Conservation (phyloP, 2,329 filamentous ascomycete genomes). For the Colletotrichum aenigma region DNA sequence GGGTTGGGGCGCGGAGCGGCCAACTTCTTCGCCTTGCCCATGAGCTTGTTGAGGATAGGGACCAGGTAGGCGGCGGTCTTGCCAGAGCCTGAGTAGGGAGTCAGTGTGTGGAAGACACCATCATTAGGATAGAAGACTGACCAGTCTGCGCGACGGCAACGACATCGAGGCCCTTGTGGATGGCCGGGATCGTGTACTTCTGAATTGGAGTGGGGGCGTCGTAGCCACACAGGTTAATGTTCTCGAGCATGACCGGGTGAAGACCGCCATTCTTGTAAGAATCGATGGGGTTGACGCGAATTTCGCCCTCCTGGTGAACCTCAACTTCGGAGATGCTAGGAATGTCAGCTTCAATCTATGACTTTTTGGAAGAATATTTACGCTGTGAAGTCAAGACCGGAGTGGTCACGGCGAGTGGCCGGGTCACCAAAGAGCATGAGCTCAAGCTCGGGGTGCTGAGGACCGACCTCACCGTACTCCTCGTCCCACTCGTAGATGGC, state of each 20-base stretch:
- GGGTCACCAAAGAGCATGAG: slow-evolving; percentile 72
- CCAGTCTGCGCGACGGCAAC: slow-evolving; percentile 93
- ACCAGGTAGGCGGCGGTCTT: slow-evolving; percentile 95
- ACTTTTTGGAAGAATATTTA: slow-evolving; percentile 37
- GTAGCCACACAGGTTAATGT: slow-evolving; percentile 77
- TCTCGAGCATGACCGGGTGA: slow-evolving; percentile 82
- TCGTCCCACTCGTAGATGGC: slow-evolving; percentile 82
- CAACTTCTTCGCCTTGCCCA: slow-evolving; percentile 94
- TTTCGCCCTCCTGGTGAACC: slow-evolving; percentile 61
- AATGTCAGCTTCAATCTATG: slow-evolving; percentile 26
- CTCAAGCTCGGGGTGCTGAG: slow-evolving; percentile 73
- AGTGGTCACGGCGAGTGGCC: slow-evolving; percentile 47
- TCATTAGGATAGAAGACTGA: slow-evolving; percentile 44
- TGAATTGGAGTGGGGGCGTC: slow-evolving; percentile 83
- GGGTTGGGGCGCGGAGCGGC: slow-evolving; percentile 77
- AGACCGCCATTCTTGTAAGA: slow-evolving; percentile 78
- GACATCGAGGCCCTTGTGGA: slow-evolving; percentile 78
- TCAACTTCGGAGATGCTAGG: slow-evolving; percentile 59
- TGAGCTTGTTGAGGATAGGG: slow-evolving; percentile 86
- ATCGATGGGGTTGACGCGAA: slow-evolving; percentile 55
- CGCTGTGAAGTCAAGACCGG: slow-evolving; percentile 68
- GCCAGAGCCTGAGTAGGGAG: slow-evolving; percentile 72
- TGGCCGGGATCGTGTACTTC: slow-evolving; percentile 80
- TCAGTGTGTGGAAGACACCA: slow-evolving; percentile 1
- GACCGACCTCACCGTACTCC: slow-evolving; percentile 85